Base-by-base conservation (phyloP, 176 grass and related monocot genomes). In the Oryza officinalis region DNA sequence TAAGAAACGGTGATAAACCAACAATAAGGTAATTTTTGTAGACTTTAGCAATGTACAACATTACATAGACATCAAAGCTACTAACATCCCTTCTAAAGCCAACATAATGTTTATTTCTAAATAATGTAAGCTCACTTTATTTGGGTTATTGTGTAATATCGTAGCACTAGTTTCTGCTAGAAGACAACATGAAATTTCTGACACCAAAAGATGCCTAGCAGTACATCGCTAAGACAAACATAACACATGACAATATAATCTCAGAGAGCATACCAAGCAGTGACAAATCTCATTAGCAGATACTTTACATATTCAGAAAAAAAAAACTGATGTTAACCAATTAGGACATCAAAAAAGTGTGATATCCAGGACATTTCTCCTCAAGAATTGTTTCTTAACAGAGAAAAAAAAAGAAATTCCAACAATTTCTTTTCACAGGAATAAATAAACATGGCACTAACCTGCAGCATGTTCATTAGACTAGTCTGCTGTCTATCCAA, bases 391-490 rank as follows among this genome's bases (percentile, higher is more conserved):
- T 45, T 57, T 38, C 33, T 47, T 74, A 75, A 50, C 64, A 75
- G 18, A 31, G 77, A 11, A 79, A 76, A 45, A 8, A 8, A 71
- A 84, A 30, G 13, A 54, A 78, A 70, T 35, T 63, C 67, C 23
- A 72, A 67, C 45, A n/a, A 35, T 10, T 49, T 65, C 7, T 75
- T 46, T 37, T 65, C 35, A 70, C 22, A 28, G 28, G 17, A 81
- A 57, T 71, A 60, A 81, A 57, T 71, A 60, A 91, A 46, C 15
- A 67, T 13, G 81, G 22, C 59, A 88, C 73, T 41, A 84, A 99
- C 96, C 96, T 99, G 97, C 77, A 99, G 76, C 93, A 99, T 96
- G 88, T 92, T 99, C 93, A 96, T 89, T 30, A 99, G 89, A 89
- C 89, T 87, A 13, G 97, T 74, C 90, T 99, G 97, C 78, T 99